A percentile compares a stretch with the other conserved stretches of the same genome.
Evolutionary conservation across 768 basidiomycete genomes (phyloP).

Genomic region (Pulveroboletus frians): DNA sequence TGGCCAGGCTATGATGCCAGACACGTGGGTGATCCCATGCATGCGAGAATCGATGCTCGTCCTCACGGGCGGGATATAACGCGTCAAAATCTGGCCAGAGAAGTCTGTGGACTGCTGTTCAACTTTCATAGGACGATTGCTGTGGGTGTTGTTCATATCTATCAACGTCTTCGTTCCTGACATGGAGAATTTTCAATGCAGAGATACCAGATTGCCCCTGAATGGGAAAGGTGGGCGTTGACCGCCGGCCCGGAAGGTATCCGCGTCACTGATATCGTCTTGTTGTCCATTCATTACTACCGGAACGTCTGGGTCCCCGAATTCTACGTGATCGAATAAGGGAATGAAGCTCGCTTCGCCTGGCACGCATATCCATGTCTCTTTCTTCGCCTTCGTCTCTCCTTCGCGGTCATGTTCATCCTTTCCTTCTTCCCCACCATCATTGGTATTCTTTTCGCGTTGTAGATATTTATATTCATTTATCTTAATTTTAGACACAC

Average conservation of each 20-base stretch:
- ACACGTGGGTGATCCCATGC: constrained; percentile 3
- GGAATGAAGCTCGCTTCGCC: not conserved
- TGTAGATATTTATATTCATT: not conserved
- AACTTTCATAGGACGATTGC: constrained; percentile 1
- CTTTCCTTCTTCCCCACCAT: not conserved
- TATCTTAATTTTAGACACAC: constrained; percentile 7
- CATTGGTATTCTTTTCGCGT: not conserved
- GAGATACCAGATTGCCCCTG: constrained; percentile 9
- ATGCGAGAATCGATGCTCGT: constrained; percentile 11
- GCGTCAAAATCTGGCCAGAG: constrained; percentile 18
- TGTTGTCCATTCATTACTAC: constrained; percentile 26
- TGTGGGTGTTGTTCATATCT: constrained; percentile 4
- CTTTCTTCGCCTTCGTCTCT: no score
- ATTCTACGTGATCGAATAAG: constrained; percentile 24
- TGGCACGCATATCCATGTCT: not conserved
- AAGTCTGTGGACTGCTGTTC: constrained; percentile 12
- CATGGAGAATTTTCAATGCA: not conserved
- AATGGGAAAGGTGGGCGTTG: constrained; percentile 19
- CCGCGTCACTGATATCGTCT: constrained; percentile 11
- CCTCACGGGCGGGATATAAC: constrained; percentile 8
- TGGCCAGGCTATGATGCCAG: constrained; percentile 21
- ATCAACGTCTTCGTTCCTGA: not conserved
- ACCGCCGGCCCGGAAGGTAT: constrained; percentile 13
- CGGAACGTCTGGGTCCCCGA: constrained; percentile 27
- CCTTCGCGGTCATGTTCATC: not conserved